Conservation (phyloP, 179 eudicot genomes). For the Drosera spatulata region DNA sequence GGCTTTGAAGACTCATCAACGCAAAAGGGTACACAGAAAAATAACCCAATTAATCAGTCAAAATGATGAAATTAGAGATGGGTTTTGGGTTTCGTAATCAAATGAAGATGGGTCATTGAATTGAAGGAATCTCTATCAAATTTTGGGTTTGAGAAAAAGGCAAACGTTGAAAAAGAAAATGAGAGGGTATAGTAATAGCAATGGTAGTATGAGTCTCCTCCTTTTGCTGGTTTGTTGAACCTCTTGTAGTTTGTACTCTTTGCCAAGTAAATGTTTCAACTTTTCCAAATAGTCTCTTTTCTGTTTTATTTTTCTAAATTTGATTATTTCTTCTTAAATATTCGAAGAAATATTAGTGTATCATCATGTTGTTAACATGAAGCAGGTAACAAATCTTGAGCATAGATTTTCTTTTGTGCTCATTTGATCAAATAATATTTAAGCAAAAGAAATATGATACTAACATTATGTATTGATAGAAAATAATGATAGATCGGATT, state of each 20-base stretch:
- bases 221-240: conserved; percentile 10
- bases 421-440: too few species aligned
- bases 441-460: too few species aligned
- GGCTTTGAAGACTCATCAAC: conserved; percentile 13
- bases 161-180: conserved; percentile 51
- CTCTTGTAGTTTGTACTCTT: conserved; percentile 4
- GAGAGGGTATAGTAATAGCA: conserved; percentile 28
- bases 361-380: too few species aligned
- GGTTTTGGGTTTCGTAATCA: conserved; percentile 33
- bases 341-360: too few species aligned
- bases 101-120: conserved; percentile 22
- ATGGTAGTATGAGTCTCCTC: conserved; percentile 7
- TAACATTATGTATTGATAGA: too few species aligned
- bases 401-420: too few species aligned
- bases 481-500: too few species aligned
- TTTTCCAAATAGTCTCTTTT: neutral
- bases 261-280: conserved; percentile 17
- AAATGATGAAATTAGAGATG: conserved; percentile 18
- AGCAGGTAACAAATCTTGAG: too few species aligned
- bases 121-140: conserved; percentile 33
- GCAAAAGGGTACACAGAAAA: neutral
- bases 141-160: conserved; percentile 36
- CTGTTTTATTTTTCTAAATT: neutral
- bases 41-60: conserved; percentile 17
- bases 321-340: too few species aligned